Conservation (phyloP, 345 rosid species). For the Populus deltoides region DNA sequence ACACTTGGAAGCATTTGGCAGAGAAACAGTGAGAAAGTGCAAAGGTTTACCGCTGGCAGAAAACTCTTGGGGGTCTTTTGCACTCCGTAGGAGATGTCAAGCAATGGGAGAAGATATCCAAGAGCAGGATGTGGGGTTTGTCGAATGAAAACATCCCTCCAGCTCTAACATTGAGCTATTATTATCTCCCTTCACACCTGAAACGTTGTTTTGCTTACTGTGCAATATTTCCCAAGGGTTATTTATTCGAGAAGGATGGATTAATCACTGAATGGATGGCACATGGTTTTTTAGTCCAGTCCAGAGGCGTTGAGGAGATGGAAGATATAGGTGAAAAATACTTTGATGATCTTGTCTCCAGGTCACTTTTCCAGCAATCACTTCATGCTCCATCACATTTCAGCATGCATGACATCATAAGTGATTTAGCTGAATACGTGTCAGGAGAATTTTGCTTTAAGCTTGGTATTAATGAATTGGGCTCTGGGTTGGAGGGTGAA, state of each 20-base stretch:
- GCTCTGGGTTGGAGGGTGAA: conserved; percentile 3
- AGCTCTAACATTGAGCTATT: conserved; percentile 18
- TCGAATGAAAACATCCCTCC: neutral
- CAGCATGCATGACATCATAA: conserved; percentile 12
- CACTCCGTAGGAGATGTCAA: too few relatives aligned
- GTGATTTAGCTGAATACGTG: conserved; percentile 3
- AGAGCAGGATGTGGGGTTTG: neutral
- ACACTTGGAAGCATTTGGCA: too few relatives aligned
- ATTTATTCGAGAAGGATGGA: conserved; percentile 4
- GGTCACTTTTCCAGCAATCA: too few relatives aligned
- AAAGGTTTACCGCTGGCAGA: too few relatives aligned
- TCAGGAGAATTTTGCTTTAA: conserved; percentile 16
- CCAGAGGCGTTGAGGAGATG: neutral
- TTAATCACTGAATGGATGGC: conserved; percentile 16
- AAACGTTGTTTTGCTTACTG: conserved; percentile 20
- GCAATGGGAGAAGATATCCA: conserved; percentile 5
- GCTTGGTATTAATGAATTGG: neutral
- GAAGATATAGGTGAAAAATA: conserved; percentile 6
- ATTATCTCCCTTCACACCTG: conserved; percentile 16
- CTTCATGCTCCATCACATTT: too few relatives aligned
- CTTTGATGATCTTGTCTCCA: conserved; percentile 12
- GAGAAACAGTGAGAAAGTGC: too few relatives aligned
- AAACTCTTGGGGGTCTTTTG: too few relatives aligned
- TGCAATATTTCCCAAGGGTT: conserved; percentile 13
- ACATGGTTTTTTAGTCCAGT: conserved; percentile 2